Evolutionary conservation across 305 asterid species (phyloP).

Genomic region (Solanum hybrid): DNA sequence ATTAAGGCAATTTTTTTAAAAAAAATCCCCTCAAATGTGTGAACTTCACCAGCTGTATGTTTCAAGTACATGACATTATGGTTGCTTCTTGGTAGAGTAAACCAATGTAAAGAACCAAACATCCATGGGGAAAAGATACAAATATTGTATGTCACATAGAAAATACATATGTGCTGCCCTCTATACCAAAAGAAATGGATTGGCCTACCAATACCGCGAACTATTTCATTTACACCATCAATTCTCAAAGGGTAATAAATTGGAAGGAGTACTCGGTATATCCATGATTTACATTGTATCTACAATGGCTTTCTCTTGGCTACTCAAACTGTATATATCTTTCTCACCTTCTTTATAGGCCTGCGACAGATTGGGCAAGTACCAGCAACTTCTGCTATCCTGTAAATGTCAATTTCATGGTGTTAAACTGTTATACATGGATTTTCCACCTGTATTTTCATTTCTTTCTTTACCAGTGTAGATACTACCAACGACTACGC

Average conservation of each 20-base stretch:
- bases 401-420: constrained; percentile 23
- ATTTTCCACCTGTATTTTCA: background rate
- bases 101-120: background rate
- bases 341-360: constrained; percentile 54
- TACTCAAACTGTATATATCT: constrained; percentile 69
- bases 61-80: background rate
- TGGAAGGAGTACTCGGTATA: background rate
- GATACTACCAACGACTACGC: background rate
- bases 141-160: background rate
- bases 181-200: background rate
- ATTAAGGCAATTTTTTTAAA: too few relatives aligned
- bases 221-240: constrained; percentile 1
- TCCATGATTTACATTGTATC: background rate
- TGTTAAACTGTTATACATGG: background rate
- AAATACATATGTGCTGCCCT: background rate
- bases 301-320: background rate
- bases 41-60: background rate
- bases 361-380: constrained; percentile 80
- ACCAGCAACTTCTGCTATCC: constrained; percentile 56
- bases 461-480: background rate
- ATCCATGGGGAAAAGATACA: background rate
- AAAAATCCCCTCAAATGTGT: background rate
- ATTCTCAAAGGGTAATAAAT: background rate
- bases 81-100: background rate
- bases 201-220: background rate